A percentile compares a stretch with the other conserved stretches of the same genome.
Conservation (phyloP, 257 asterid species). For the Petunia axillaris region DNA sequence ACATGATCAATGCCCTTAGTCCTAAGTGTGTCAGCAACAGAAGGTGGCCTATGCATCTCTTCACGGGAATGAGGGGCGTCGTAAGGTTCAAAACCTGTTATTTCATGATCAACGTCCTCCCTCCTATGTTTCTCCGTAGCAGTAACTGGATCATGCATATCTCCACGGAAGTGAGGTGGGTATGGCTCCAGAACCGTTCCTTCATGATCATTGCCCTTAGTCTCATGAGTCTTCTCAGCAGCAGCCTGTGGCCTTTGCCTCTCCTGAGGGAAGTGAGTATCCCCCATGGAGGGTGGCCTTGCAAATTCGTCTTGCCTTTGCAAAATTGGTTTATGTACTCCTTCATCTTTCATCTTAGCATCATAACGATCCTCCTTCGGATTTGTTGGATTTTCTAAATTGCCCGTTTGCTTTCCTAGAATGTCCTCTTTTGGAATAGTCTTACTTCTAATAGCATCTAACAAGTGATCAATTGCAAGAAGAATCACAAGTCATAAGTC, state of each 20-base stretch:
- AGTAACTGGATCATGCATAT: background rate
- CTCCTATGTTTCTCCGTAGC: background rate
- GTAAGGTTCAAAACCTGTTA: background rate
- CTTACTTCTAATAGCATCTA: constrained; percentile 43
- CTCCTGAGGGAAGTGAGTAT: constrained; percentile 27
- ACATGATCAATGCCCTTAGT: background rate
- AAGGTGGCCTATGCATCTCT: background rate
- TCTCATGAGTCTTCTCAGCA: background rate
- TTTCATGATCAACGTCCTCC: background rate
- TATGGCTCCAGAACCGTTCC: too few relatives aligned
- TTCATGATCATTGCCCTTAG: background rate
- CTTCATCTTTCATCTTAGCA: constrained; percentile 23
- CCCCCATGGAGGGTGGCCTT: constrained; percentile 25
- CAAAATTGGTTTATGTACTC: constrained; percentile 16
- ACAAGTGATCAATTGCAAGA: constrained; percentile 33
- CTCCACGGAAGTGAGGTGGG: too few relatives aligned
- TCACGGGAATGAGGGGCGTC: background rate
- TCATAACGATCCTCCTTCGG: constrained; percentile 38
- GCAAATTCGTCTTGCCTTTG: constrained; percentile 23
- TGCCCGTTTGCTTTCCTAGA: constrained; percentile 14
- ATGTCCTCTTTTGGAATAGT: constrained; percentile 37
- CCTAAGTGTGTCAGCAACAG: background rate
- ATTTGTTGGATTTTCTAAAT: constrained; percentile 40
- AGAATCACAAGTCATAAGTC: background rate
- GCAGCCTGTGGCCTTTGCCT: background rate